Evolutionary conservation across 805 yeast species (phyloP).

Genomic region (Saccharomycopsis sp.): DNA sequence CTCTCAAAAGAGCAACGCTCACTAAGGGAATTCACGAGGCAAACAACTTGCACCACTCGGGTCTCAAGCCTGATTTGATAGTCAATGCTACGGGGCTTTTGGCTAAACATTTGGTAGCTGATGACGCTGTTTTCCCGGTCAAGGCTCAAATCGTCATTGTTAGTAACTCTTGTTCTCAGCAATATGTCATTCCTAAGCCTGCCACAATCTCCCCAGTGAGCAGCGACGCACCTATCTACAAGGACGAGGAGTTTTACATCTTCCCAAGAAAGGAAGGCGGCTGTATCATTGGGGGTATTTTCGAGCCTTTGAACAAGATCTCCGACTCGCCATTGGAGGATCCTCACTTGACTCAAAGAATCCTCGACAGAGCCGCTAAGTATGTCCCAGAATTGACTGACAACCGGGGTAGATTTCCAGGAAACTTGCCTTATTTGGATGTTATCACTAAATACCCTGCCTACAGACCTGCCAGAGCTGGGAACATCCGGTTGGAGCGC

Average conservation of each 20-base stretch:
- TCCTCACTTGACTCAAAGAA: slow-evolving; percentile 39
- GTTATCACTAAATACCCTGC: slow-evolving; percentile 52
- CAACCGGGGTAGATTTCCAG: slow-evolving; percentile 23
- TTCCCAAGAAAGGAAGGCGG: slow-evolving; percentile 78
- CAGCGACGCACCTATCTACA: slow-evolving; percentile 25
- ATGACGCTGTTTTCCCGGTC: slow-evolving; percentile 41
- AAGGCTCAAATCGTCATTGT: slow-evolving; percentile 54
- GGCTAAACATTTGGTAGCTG: slow-evolving; percentile 39
- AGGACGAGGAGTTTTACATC: slow-evolving; percentile 45
- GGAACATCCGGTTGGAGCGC: slow-evolving; percentile 49
- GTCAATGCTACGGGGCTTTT: slow-evolving; percentile 54
- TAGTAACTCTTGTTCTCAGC: slow-evolving; percentile 35
- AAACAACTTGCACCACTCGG: slow-evolving; percentile 33
- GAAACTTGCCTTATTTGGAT: slow-evolving; percentile 35
- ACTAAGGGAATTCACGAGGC: slow-evolving; percentile 45
- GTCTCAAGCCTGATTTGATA: slow-evolving; percentile 39
- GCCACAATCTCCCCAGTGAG: slow-evolving; percentile 24
- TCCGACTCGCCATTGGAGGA: slow-evolving; percentile 34
- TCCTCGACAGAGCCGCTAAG: slow-evolving; percentile 37
- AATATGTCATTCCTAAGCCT: slow-evolving; percentile 29
- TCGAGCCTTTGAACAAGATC: slow-evolving; percentile 25
- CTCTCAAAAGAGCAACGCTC: slow-evolving; percentile 34
- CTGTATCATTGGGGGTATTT: slow-evolving; percentile 54
- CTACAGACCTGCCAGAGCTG: slow-evolving; percentile 57
- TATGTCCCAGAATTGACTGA: slow-evolving; percentile 31